phyloP scores from a whole-genome alignment of 306 rosid genomes.

The cucumber (Cucumis sativus) region Cucumber_9930_V3 NC_026657.2:6636001-6636500 shows the following conservation, averaged over 20 bases:
- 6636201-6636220: neutral
- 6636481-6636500: slow-evolving; percentile 72
- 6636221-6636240: neutral
- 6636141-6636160: neutral
- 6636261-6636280: neutral
- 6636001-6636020: slow-evolving; percentile 67
- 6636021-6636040: slow-evolving; percentile 55
- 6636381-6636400: neutral
- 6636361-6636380: neutral
- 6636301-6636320: neutral
- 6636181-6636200: neutral
- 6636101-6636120: neutral
- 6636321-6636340: neutral
- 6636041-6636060: slow-evolving; percentile 52
- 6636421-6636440: slow-evolving; percentile 74
- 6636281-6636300: neutral
- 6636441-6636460: slow-evolving; percentile 91
- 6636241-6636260: neutral
- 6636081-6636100: no score
- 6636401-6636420: slow-evolving; percentile 15
- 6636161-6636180: neutral
- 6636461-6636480: slow-evolving; percentile 73
- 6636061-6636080: slow-evolving; percentile 2
- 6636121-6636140: neutral
- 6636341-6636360: neutral